Conservation (phyloP, 1,284 basidiomycete genomes). For the Schizopora paradoxa region DNA sequence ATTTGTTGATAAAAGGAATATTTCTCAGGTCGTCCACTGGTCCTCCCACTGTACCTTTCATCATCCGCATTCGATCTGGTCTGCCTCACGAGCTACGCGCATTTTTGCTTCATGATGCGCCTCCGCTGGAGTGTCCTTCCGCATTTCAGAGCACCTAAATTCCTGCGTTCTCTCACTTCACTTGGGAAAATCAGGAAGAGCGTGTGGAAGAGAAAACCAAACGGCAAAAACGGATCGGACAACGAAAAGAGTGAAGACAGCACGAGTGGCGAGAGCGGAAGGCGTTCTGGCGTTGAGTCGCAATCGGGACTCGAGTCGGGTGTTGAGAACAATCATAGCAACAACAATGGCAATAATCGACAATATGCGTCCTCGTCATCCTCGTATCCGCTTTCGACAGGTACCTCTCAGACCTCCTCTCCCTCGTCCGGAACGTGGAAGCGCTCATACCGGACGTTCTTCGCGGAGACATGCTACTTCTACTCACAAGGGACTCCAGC, state of each 20-base stretch:
- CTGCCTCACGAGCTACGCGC: conserved; percentile 70
- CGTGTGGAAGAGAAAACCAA: no score
- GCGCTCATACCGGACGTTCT: no score
- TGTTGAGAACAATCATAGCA: not conserved
- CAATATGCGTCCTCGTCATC: not conserved
- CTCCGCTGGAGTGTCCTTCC: conserved; percentile 64
- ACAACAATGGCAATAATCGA: not conserved
- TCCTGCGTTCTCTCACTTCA: conserved; percentile 6
- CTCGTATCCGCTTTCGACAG: conserved; percentile 9
- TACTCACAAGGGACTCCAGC: conserved; percentile 79
- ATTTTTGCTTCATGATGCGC: conserved; percentile 79
- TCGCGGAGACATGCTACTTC: conserved; percentile 75
- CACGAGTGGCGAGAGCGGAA: no score
- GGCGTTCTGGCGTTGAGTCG: no score
- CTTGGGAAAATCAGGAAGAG: no score
- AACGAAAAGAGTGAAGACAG: no score
- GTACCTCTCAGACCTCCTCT: conserved; percentile 12
- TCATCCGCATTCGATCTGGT: conserved; percentile 68
- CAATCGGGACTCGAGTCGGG: not conserved
- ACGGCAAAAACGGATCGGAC: no score
- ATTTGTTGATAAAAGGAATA: no score
- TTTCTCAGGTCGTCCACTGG: conserved; percentile 74
- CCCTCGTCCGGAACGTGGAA: conserved; percentile 42
- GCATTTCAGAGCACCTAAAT: conserved; percentile 15
- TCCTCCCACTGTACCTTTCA: conserved; percentile 78